Conservation (phyloP, 192 early-diverging fungal species). For the Geranomyces michiganensis region DNA sequence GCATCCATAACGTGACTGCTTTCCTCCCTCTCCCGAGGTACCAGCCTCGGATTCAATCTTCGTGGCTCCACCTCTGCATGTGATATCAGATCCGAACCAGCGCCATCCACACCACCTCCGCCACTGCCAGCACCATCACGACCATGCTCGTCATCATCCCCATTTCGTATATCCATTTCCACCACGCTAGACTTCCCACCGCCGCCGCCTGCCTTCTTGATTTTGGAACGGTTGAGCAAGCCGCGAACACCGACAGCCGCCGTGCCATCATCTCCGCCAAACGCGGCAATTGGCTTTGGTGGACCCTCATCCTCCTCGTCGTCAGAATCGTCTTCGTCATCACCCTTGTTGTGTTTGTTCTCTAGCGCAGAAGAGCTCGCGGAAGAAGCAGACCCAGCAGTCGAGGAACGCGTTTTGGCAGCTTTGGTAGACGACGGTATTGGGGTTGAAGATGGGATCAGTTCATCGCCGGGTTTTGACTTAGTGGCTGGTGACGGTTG, state of each 20-base stretch:
- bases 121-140: background rate
- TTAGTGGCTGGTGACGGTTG: no score
- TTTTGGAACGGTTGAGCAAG: background rate
- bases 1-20: background rate
- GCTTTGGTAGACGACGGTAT: no score
- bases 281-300: slow-evolving; percentile 1
- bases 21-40: background rate
- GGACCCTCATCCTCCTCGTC: background rate
- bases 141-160: background rate
- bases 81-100: background rate
- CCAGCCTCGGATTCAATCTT: background rate
- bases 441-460: no score
- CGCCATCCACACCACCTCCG: background rate
- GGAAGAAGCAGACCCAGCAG: no score
- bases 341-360: no score
- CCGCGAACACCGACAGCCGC: slow-evolving; percentile 5
- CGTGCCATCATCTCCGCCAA: background rate
- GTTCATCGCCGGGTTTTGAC: no score
- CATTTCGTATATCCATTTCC: slow-evolving; percentile 5
- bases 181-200: background rate
- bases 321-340: background rate
- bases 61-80: no score
- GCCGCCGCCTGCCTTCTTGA: background rate
- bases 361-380: no score
- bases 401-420: no score